phyloP scores from a whole-genome alignment of 2,329 filamentous ascomycete species.

The Rutstroemia sp. region DNA sequence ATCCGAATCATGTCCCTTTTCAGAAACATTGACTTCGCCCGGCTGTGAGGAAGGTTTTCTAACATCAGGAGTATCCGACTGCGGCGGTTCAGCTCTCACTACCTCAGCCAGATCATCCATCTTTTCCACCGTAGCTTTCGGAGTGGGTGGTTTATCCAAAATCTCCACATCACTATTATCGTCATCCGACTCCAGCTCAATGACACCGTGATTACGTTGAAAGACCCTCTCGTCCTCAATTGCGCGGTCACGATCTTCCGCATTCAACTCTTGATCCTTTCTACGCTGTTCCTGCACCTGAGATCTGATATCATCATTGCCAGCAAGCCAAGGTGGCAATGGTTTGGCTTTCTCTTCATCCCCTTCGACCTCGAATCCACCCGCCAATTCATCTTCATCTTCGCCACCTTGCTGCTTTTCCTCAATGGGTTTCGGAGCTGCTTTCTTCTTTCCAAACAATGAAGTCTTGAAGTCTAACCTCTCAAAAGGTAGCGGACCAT shows the following conservation, averaged over 20 bases:
- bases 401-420: constrained; percentile 17
- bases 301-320: constrained; percentile 57
- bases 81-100: constrained; percentile 22
- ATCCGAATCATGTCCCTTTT: constrained; percentile 12
- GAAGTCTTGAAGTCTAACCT: constrained; percentile 66
- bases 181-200: constrained; percentile 57
- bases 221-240: constrained; percentile 47
- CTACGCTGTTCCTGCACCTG: constrained; percentile 51
- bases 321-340: constrained; percentile 68
- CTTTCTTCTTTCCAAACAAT: constrained; percentile 41
- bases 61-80: constrained; percentile 21
- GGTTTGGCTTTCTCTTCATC: constrained; percentile 36
- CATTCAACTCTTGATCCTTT: constrained; percentile 53
- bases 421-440: constrained; percentile 16
- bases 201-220: constrained; percentile 41
- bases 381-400: constrained; percentile 28
- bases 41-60: constrained; percentile 10
- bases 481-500: constrained; percentile 84
- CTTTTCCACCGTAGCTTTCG: constrained; percentile 4
- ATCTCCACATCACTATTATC: constrained; percentile 41
- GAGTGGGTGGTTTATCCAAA: constrained; percentile 39
- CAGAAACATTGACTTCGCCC: neutral
- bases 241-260: constrained; percentile 51
- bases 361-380: constrained; percentile 32
- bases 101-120: constrained; percentile 27